phyloP scores from a whole-genome alignment of 1,284 basidiomycete species.

The Trichosporon asahii region DNA sequence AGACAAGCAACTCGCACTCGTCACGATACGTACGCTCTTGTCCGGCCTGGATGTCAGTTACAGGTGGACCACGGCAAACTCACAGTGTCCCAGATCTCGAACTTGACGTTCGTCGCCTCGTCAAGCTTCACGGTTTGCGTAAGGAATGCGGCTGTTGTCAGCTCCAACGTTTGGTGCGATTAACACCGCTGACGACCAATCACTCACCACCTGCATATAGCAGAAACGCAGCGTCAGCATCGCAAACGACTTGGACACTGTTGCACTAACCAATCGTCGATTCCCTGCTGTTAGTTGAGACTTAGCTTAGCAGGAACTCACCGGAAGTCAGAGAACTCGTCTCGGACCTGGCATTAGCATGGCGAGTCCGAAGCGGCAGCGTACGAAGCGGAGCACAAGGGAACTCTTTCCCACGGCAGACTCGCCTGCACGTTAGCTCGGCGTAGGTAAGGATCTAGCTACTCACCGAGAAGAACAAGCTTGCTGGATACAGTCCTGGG shows the following conservation, averaged over 20 bases:
- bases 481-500: constrained; percentile 57
- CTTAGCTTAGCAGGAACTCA: constrained; percentile 56
- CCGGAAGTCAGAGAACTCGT: constrained; percentile 96
- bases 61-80: constrained; percentile 1
- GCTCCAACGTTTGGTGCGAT: not conserved
- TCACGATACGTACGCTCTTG: constrained; percentile 47
- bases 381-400: constrained; percentile 90
- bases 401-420: constrained; percentile 97
- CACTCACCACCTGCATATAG: constrained; percentile 25
- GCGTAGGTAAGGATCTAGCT: not conserved
- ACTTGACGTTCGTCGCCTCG: constrained; percentile 87
- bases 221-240: constrained; percentile 9
- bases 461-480: constrained; percentile 78
- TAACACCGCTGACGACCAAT: no score
- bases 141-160: constrained; percentile 75
- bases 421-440: constrained; percentile 63
- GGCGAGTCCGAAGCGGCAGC: constrained; percentile 17
- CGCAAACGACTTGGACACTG: no score
- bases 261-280: constrained; percentile 46
- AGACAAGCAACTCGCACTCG: not conserved
- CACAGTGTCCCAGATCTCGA: constrained; percentile 83
- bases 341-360: constrained; percentile 55
- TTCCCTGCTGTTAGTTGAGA: constrained; percentile 34
- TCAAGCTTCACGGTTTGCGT: constrained; percentile 92
- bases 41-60: constrained; percentile 39